Conservation (phyloP, 192 early-diverging fungal species). For the Pecoramyces ruminantium region DNA sequence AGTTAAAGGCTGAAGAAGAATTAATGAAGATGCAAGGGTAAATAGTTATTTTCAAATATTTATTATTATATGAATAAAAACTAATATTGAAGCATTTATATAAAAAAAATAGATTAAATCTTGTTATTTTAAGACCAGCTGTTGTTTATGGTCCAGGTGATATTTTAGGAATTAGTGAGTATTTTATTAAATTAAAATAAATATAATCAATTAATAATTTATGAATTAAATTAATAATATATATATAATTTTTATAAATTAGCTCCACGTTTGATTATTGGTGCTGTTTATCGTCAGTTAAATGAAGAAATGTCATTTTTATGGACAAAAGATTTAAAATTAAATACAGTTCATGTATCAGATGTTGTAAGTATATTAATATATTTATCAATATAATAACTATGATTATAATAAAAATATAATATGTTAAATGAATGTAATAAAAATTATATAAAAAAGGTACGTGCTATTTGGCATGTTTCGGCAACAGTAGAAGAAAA, state of each 20-base stretch:
- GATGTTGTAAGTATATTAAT: slow-evolving; percentile 41
- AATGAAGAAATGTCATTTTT: slow-evolving; percentile 82
- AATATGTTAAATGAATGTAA: too few species aligned
- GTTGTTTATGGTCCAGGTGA: slow-evolving; percentile 77
- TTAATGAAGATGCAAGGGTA: slow-evolving; percentile 59
- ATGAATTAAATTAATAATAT: too few species aligned
- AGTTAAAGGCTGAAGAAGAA: slow-evolving; percentile 60
- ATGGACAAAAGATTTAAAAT: slow-evolving; percentile 79
- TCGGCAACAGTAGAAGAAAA: slow-evolving; percentile 22
- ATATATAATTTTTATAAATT: too few species aligned
- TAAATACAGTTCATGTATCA: slow-evolving; percentile 86
- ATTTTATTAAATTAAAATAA: not conserved
- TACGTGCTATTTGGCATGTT: slow-evolving; percentile 25
- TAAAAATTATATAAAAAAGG: too few species aligned
- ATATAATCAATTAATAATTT: too few species aligned
- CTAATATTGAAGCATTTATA: too few species aligned
- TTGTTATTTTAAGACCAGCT: slow-evolving; percentile 73
- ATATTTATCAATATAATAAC: too few species aligned
- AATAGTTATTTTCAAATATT: too few species aligned
- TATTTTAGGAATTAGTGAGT: slow-evolving; percentile 55
- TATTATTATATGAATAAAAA: too few species aligned
- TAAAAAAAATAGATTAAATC: slow-evolving; percentile 31
- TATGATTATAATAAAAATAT: too few species aligned
- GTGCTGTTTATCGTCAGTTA: slow-evolving; percentile 65
- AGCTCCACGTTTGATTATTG: slow-evolving; percentile 85